A percentile compares a stretch with the other conserved stretches of the same genome.
These are phyloP conservation scores for Raddia distichophylla DNA, from an alignment of 176 grass and related monocot genomes.

Conservation along the genomic window DNA sequence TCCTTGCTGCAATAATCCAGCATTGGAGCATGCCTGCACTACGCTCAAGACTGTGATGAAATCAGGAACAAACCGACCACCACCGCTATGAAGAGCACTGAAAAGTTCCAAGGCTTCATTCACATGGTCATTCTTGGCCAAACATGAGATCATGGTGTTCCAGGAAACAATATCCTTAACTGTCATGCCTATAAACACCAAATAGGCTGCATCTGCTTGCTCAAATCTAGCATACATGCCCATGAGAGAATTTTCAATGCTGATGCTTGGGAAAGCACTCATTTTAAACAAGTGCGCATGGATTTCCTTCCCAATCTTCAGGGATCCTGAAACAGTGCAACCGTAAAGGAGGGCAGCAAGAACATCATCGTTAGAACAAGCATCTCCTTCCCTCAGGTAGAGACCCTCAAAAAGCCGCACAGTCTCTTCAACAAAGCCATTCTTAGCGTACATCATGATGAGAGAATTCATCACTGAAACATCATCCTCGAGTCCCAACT, in stretches of 20 bases:
- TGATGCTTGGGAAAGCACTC: constrained; percentile 48
- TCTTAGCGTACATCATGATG: constrained; percentile 68
- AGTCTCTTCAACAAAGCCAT: constrained; percentile 48
- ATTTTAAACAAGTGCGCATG: constrained; percentile 53
- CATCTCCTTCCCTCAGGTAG: constrained; percentile 35
- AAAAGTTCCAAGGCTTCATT: constrained; percentile 59
- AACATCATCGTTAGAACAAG: constrained; percentile 51
- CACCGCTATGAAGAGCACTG: constrained; percentile 38
- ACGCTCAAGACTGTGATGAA: constrained; percentile 58
- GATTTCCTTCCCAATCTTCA: constrained; percentile 48
- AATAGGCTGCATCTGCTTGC: constrained; percentile 34
- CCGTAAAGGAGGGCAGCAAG: constrained; percentile 48
- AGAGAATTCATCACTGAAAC: constrained; percentile 59
- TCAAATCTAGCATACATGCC: constrained; percentile 63
- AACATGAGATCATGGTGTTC: constrained; percentile 72
- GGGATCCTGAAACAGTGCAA: constrained; percentile 45
- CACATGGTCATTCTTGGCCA: constrained; percentile 53
- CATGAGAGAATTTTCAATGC: constrained; percentile 64
- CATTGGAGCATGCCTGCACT: constrained; percentile 56
- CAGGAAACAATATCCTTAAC: constrained; percentile 63
- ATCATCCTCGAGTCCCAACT: constrained; percentile 32
- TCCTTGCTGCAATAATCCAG: constrained; percentile 50
- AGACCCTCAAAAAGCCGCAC: constrained; percentile 34
- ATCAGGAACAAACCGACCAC: constrained; percentile 36
- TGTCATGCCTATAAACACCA: constrained; percentile 57